Conservation (phyloP, 106 monocot species). For the Apostasia shenzhenica region DNA sequence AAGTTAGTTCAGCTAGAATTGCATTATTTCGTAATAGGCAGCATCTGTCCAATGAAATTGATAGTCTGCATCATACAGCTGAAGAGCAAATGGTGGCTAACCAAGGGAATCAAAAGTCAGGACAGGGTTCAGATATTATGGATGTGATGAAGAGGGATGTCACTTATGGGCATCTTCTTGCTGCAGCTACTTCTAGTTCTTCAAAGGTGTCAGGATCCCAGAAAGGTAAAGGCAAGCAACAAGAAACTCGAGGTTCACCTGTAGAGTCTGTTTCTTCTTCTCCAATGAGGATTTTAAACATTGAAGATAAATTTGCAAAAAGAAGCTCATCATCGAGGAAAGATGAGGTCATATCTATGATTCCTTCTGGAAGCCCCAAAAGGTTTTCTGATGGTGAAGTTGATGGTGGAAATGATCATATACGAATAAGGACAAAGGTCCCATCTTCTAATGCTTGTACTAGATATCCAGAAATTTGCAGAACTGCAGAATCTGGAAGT, state of each 20-base stretch:
- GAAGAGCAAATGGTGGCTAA: constrained; percentile 14
- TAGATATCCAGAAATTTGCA: constrained; percentile 18
- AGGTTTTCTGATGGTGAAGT: constrained; percentile 32
- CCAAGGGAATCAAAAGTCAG: constrained; percentile 7
- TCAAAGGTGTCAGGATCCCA: constrained; percentile 56
- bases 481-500: constrained; percentile 16
- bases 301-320: constrained; percentile 15
- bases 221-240: constrained; percentile 37
- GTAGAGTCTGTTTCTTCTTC: constrained; percentile 77
- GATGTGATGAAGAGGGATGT: constrained; percentile 26
- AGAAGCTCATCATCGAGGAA: constrained; percentile 12
- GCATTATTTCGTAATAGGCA: constrained; percentile 17
- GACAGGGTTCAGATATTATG: constrained; percentile 12
- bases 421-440: constrained; percentile 10
- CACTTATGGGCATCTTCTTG: constrained; percentile 15
- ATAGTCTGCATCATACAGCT: constrained; percentile 4
- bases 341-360: constrained; percentile 11
- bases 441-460: constrained; percentile 4
- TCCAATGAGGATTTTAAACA: constrained; percentile 34
- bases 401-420: constrained; percentile 24
- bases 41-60: constrained; percentile 6
- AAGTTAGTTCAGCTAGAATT: constrained; percentile 10
- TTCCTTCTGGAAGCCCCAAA: constrained; percentile 21
- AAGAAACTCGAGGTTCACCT: constrained; percentile 43
- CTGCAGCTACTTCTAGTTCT: constrained; percentile 56